Conservation (phyloP, 805 yeast species). For the Zygotorulaspora chibaensis region DNA sequence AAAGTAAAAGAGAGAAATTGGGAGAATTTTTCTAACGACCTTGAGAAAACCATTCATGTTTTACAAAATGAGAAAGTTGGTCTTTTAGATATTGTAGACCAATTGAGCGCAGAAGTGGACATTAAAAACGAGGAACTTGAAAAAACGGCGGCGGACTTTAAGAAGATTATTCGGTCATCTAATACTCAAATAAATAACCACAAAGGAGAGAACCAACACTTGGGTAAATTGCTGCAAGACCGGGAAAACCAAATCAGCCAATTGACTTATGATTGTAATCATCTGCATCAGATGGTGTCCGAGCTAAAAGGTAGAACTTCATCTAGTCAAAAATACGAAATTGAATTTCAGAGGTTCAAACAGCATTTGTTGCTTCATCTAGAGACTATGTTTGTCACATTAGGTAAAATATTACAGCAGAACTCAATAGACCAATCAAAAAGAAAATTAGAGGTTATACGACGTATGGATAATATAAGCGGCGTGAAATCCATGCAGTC, state of each 20-base stretch:
- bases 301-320: slow-evolving; percentile 26
- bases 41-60: slow-evolving; percentile 15
- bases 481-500: slow-evolving; percentile 31
- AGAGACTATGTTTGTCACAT: slow-evolving; percentile 46
- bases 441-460: slow-evolving; percentile 43
- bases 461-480: slow-evolving; percentile 19
- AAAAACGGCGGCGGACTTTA: slow-evolving; percentile 27
- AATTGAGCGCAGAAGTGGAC: slow-evolving; percentile 20
- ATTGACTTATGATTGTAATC: slow-evolving; percentile 24
- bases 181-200: slow-evolving; percentile 12
- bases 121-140: slow-evolving; percentile 24
- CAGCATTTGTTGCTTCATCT: slow-evolving; percentile 44
- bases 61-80: slow-evolving; percentile 11
- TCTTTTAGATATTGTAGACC: slow-evolving; percentile 10
- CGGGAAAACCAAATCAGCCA: slow-evolving; percentile 14
- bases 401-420: slow-evolving; percentile 54
- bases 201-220: slow-evolving; percentile 13
- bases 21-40: slow-evolving; percentile 20
- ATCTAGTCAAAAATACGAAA: slow-evolving; percentile 10
- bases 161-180: slow-evolving; percentile 15
- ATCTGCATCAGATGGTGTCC: slow-evolving; percentile 22
- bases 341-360: slow-evolving; percentile 40
- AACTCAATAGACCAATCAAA: slow-evolving; percentile 57
- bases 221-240: slow-evolving; percentile 11
- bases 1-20: slow-evolving; percentile 25